Conservation (phyloP, 208 protist species). For the Leishmania guyanensis region DNA sequence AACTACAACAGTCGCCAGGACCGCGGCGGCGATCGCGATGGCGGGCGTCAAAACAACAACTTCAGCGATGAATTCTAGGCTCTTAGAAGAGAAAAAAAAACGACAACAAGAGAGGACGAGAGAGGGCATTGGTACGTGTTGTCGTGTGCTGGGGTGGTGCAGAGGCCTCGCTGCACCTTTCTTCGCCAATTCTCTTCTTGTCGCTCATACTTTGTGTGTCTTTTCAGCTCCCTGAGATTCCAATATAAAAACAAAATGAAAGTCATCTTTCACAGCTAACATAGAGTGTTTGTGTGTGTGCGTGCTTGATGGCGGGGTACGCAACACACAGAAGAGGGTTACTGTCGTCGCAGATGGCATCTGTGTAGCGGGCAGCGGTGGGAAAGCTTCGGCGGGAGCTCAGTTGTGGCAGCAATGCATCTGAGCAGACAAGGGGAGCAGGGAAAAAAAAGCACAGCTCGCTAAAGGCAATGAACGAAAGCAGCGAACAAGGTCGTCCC, state of each 20-base stretch:
- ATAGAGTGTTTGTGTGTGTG: not conserved
- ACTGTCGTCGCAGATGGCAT: not conserved
- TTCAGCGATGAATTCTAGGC: conserved; percentile 85
- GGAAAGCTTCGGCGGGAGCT: not conserved
- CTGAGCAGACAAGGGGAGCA: not conserved
- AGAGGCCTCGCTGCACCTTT: not conserved
- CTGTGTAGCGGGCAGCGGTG: not conserved
- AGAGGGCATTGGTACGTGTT: not conserved
- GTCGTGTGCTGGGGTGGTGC: not conserved
- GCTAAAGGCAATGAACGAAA: not conserved
- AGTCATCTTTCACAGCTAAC: not conserved
- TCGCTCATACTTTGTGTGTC: not conserved
- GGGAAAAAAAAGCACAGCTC: too few relatives aligned
- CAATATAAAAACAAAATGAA: not conserved
- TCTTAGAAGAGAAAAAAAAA: not conserved
- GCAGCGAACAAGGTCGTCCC: not conserved
- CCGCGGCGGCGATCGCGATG: conserved; percentile 40
- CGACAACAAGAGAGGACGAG: not conserved
- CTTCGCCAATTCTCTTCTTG: not conserved
- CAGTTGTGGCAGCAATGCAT: not conserved
- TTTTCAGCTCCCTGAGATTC: not conserved
- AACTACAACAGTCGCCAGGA: conserved; percentile 47
- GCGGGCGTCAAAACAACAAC: conserved; percentile 54
- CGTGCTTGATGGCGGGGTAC: not conserved
- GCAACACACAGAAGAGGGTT: not conserved